phyloP scores from a whole-genome alignment of 2,329 filamentous ascomycete genomes.

The Penicillium crustosum region DNA sequence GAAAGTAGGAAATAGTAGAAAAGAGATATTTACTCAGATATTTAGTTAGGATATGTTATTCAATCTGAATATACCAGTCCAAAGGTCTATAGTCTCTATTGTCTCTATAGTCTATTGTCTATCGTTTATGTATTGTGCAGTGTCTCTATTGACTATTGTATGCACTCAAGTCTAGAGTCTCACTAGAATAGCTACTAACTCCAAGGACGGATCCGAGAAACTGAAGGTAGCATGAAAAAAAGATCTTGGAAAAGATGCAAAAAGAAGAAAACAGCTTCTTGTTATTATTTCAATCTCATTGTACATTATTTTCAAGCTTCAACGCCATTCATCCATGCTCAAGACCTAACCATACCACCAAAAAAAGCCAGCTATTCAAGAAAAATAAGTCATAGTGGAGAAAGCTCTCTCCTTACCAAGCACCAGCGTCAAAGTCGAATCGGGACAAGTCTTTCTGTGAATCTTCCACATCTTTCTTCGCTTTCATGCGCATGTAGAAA shows the following conservation, averaged over 20 bases:
- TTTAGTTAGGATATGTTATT: not conserved
- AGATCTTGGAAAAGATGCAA: not conserved
- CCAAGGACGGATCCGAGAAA: not conserved
- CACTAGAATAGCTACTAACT: not conserved
- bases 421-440: constrained; percentile 82
- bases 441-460: constrained; percentile 82
- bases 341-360: not conserved
- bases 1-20: not conserved
- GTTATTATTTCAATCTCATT: constrained; percentile 8
- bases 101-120: not conserved
- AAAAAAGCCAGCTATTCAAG: not conserved
- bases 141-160: not conserved
- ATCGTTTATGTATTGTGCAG: not conserved
- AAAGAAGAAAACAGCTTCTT: not conserved
- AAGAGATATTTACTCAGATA: too few relatives aligned
- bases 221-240: too few relatives aligned
- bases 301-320: constrained; percentile 2
- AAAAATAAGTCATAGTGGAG: constrained; percentile 15
- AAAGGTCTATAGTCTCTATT: not conserved
- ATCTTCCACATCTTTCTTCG: constrained; percentile 98
- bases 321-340: constrained; percentile 14
- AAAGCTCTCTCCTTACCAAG: constrained; percentile 51
- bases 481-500: constrained; percentile 99
- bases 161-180: not conserved
- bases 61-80: not conserved